Evolutionary conservation across 2,329 filamentous ascomycete species (phyloP).

Genomic region (Diaporthe ilicicola): DNA sequence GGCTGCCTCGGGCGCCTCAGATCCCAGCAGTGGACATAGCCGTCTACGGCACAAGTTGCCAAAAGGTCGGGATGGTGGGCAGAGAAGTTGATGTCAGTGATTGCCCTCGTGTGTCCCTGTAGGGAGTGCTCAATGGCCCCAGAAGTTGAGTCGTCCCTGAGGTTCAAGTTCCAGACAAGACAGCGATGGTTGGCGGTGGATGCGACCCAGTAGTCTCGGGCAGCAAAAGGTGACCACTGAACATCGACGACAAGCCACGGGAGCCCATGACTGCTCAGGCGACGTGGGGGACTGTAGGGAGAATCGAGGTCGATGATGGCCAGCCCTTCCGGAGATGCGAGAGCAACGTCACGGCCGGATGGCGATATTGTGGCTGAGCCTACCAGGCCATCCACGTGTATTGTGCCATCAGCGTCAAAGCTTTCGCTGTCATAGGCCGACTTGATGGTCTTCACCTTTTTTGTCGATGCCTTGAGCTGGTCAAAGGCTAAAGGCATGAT

Average conservation of each 20-base stretch:
- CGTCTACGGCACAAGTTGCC: conserved; percentile 91
- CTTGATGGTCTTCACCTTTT: conserved; percentile 67
- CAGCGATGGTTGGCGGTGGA: conserved; percentile 96
- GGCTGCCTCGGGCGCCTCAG: conserved; percentile 77
- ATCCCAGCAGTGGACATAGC: conserved; percentile 94
- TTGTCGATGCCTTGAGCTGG: conserved; percentile 54
- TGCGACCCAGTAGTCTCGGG: conserved; percentile 90
- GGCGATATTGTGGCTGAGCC: conserved; percentile 94
- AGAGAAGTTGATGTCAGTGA: conserved; percentile 96
- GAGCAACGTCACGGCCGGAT: conserved; percentile 86
- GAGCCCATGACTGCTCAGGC: conserved; percentile 81
- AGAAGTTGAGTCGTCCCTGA: conserved; percentile 75
- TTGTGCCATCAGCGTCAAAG: conserved; percentile 84
- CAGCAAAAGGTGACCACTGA: conserved; percentile 94
- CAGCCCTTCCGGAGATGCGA: conserved; percentile 89
- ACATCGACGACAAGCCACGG: conserved; percentile 97
- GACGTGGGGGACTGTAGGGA: conserved; percentile 85
- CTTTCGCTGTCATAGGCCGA: conserved; percentile 86
- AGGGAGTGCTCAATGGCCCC: conserved; percentile 86
- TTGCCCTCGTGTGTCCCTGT: conserved; percentile 83
- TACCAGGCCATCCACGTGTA: conserved; percentile 82
- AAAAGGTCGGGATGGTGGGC: conserved; percentile 90
- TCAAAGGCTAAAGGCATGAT: conserved; percentile 60
- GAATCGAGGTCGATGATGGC: conserved; percentile 93
- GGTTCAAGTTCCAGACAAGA: conserved; percentile 89